Percentiles rank a stretch among this genome's conserved stretches.
phyloP scores from a whole-genome alignment of 352 stramenopile genomes.

The Globisporangium megalacanthum region DNA sequence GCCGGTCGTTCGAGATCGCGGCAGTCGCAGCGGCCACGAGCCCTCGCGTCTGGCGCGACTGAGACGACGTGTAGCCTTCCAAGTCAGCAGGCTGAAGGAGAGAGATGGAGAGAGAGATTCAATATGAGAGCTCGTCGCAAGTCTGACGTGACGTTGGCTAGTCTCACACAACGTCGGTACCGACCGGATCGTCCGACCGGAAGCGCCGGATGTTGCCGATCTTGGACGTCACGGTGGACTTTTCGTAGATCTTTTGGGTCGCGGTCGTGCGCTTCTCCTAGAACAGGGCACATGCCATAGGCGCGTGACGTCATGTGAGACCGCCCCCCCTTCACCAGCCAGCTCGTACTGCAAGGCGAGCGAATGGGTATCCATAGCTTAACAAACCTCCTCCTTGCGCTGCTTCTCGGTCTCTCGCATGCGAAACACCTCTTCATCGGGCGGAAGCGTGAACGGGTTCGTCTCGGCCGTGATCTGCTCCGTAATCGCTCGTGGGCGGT shows the following conservation, averaged over 20 bases:
- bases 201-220: slow-evolving; percentile 81
- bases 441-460: slow-evolving; percentile 91
- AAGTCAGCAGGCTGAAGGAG: slow-evolving; percentile 37
- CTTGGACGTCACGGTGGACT: slow-evolving; percentile 73
- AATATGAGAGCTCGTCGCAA: not conserved
- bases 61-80: slow-evolving; percentile 53
- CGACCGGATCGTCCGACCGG: slow-evolving; percentile 53
- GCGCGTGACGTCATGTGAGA: not conserved
- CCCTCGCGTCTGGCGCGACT: slow-evolving; percentile 69
- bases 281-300: not conserved
- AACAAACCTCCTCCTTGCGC: slow-evolving; percentile 63
- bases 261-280: slow-evolving; percentile 56
- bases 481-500: slow-evolving; percentile 15
- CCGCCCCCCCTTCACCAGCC: too few species aligned
- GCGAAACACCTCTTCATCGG: slow-evolving; percentile 93
- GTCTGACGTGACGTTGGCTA: too few species aligned
- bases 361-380: too few species aligned
- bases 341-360: not conserved
- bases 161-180: not conserved
- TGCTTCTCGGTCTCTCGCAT: slow-evolving; percentile 90
- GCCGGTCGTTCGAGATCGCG: slow-evolving; percentile 77
- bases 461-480: slow-evolving; percentile 38
- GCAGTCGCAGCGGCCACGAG: slow-evolving; percentile 75
- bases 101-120: too few species aligned
- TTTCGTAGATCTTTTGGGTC: slow-evolving; percentile 88